Conservation (phyloP, 331 rosid genomes). For the Malus hybrid region DNA sequence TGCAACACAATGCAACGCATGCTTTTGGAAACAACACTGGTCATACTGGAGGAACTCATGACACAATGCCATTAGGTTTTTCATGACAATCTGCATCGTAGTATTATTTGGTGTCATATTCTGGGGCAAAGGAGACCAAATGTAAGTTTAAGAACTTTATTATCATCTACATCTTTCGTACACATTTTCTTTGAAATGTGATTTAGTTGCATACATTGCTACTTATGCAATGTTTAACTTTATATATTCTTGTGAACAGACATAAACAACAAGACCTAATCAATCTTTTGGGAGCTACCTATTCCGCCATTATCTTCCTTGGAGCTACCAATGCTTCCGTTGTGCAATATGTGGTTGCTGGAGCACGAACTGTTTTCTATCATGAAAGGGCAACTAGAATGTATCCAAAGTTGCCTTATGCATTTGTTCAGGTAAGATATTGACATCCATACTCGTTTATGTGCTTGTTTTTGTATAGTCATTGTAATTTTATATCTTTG, state of each 20-base stretch:
- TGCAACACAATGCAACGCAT: conserved; percentile 27
- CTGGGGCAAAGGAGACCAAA: conserved; percentile 8
- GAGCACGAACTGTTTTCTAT: conserved; percentile 28
- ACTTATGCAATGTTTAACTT: background rate
- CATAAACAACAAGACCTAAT: conserved; percentile 13
- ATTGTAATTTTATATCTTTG: background rate
- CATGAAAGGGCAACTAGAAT: conserved; percentile 29
- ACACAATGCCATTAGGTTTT: conserved; percentile 20
- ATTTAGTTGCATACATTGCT: background rate
- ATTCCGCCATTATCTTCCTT: conserved; percentile 17
- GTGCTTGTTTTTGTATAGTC: background rate
- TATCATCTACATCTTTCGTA: background rate
- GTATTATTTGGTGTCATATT: conserved; percentile 25
- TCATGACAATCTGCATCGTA: conserved; percentile 19
- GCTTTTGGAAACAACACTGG: conserved; percentile 36
- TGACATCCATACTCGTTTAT: background rate
- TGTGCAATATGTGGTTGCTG: conserved; percentile 22
- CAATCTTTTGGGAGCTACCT: conserved; percentile 28
- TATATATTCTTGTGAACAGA: conserved; percentile 4
- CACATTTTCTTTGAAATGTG: background rate
- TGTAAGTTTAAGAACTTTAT: background rate
- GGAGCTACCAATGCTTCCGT: conserved; percentile 26
- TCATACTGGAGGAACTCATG: conserved; percentile 30
- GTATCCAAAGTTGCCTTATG: conserved; percentile 27
- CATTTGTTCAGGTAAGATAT: conserved; percentile 24